These are phyloP conservation scores for Penicillium cosmopolitanum DNA, from an alignment of 495 filamentous ascomycete genomes.

Conservation along the genomic window DNA sequence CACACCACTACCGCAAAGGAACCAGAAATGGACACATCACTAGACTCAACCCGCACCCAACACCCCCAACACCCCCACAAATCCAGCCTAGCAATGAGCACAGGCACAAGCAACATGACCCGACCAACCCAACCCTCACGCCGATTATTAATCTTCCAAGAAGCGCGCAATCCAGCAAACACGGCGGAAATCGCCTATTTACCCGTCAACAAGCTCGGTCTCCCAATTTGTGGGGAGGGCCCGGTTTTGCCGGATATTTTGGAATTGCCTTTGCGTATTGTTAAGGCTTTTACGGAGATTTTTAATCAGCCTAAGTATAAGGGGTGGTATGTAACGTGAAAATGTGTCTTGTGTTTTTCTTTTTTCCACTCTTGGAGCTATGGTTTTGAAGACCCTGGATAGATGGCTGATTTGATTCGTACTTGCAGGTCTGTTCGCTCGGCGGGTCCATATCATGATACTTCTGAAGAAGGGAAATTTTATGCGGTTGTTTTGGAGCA, in stretches of 20 bases:
- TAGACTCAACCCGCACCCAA: not conserved
- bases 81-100: not conserved
- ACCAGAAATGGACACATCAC: slow-evolving; percentile 2
- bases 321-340: slow-evolving; percentile 47
- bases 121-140: slow-evolving; percentile 15
- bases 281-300: slow-evolving; percentile 48
- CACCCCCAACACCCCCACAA: not conserved
- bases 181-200: slow-evolving; percentile 37
- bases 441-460: slow-evolving; percentile 47
- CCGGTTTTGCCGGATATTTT: slow-evolving; percentile 44
- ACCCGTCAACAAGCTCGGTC: slow-evolving; percentile 48
- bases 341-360: slow-evolving; percentile 14
- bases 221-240: slow-evolving; percentile 43
- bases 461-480: slow-evolving; percentile 45
- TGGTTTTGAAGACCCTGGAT: no score
- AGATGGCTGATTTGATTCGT: no score
- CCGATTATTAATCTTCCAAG: slow-evolving; percentile 45
- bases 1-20: not conserved
- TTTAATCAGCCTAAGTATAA: slow-evolving; percentile 52
- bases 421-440: slow-evolving; percentile 38
- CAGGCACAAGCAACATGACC: slow-evolving; percentile 9
- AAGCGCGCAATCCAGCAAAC: slow-evolving; percentile 38
- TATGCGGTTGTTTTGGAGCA: slow-evolving; percentile 50
- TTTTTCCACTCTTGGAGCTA: no score
- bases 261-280: slow-evolving; percentile 42